Evolutionary conservation across 768 basidiomycete species (phyloP), one percentile per base, ranked within the genome.

Genomic region (Lyophyllum decastes): DNA sequence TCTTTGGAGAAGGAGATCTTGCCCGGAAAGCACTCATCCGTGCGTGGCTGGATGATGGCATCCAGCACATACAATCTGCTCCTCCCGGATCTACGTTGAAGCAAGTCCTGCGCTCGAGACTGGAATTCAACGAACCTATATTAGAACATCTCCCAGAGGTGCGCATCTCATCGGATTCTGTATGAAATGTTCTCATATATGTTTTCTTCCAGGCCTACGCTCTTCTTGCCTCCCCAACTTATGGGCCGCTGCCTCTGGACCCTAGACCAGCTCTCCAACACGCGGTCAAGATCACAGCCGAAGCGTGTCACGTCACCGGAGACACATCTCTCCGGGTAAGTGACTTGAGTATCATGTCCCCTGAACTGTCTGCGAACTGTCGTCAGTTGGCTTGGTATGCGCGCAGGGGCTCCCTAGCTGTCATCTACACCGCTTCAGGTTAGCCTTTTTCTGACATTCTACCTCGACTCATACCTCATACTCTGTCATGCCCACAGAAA

Each of bases 31-130:
- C 81, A 4, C 76, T 94, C 26, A 79, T 92, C 43, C 70, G 77
- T n/a, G 87, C 87, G 0, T 94, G 92, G 91, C 66, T 94, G 34
- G 81, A 86, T 19, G 83, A 87, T 57, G 91, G 88, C 1, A 67
- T 85, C 14, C 62, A 63, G 17, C 71, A 77, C 40, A 92, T 93
- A 72, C 77, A 70, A 51, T 52, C 46, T 22, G 44, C 43, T 14
- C 60, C 62, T 19, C 52, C 49, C 44, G 63, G 35, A 14, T 65
- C 71, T 14, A 76, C 73, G 2, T 61, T 90, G 49, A 76, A 75
- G 24, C 79, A 83, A 19, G 79, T 85, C 12, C 73, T 94, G 11
- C 76, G 74, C 33, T 69, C 79, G 26, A 76, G 92, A 12, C 69
- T 94, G 60, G 72, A 73, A 57, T 83, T 78, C 63, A 94, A 94